These are phyloP conservation scores for Chlorencoelia australis DNA, from an alignment of 2,329 filamentous ascomycete species.

Conservation along the genomic window DNA sequence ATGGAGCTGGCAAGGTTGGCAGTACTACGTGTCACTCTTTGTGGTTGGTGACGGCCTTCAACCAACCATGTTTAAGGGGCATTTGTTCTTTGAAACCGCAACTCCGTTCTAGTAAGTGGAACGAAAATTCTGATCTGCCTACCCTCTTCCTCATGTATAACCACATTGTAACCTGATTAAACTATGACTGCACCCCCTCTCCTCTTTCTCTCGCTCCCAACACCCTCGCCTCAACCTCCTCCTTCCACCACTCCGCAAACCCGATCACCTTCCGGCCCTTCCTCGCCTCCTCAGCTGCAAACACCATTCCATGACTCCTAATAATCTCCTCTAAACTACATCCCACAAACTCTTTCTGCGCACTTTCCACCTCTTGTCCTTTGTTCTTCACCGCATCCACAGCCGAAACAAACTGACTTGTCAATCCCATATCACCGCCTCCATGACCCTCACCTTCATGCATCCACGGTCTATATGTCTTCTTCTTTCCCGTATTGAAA, in stretches of 20 bases:
- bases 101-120: too few relatives aligned
- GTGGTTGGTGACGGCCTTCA: too few relatives aligned
- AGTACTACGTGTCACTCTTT: too few relatives aligned
- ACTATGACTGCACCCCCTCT: too few relatives aligned
- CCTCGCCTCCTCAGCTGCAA: conserved; percentile 85
- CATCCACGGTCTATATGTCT: conserved; percentile 48
- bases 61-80: too few relatives aligned
- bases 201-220: too few relatives aligned
- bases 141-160: too few relatives aligned
- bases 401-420: conserved; percentile 72
- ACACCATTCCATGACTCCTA: conserved; percentile 85
- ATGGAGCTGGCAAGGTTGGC: too few relatives aligned
- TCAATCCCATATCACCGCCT: conserved; percentile 71
- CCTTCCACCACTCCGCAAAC: conserved; percentile 68
- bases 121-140: too few relatives aligned
- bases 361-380: conserved; percentile 53
- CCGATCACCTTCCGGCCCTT: conserved; percentile 57
- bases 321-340: conserved; percentile 80
- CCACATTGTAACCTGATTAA: too few relatives aligned
- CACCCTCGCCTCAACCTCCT: conserved; percentile 38
- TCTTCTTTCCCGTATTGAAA: conserved; percentile 46
- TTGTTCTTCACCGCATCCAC: conserved; percentile 69
- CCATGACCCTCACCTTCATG: conserved; percentile 51
- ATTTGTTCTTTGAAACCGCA: too few relatives aligned
- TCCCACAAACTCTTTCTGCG: conserved; percentile 67